phyloP scores from a whole-genome alignment of 176 grass and related monocot genomes.

The Oropetium thomaeum region DNA sequence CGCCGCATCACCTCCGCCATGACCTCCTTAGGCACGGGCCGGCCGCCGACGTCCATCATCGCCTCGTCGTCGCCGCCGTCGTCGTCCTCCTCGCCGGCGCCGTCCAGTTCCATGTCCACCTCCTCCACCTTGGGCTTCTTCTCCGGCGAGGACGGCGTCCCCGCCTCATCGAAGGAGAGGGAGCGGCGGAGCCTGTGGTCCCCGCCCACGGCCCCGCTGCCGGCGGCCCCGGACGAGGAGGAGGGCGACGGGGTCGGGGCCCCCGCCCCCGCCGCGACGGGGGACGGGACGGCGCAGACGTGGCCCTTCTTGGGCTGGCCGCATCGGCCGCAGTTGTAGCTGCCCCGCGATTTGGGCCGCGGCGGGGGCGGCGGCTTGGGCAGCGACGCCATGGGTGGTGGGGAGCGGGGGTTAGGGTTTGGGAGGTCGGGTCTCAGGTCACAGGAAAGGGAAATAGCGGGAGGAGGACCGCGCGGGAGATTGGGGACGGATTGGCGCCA shows the following conservation, averaged over 20 bases:
- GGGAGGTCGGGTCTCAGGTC: constrained; percentile 2
- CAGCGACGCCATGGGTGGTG: constrained; percentile 21
- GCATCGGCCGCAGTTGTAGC: constrained; percentile 93
- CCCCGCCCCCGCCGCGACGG: constrained; percentile 7
- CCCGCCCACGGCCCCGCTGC: not conserved
- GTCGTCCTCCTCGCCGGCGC: not conserved
- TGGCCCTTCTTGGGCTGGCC: constrained; percentile 96
- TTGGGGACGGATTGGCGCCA: constrained; percentile 40
- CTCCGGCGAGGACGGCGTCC: constrained; percentile 27
- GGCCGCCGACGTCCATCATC: not conserved
- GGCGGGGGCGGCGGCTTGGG: constrained; percentile 28
- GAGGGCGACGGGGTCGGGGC: constrained; percentile 27
- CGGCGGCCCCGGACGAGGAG: constrained; percentile 26
- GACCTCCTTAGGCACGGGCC: constrained; percentile 35
- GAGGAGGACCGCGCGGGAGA: constrained; percentile 1
- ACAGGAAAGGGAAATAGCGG: constrained; percentile 12
- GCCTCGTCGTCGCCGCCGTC: not conserved
- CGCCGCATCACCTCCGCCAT: constrained; percentile 43
- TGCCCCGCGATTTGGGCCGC: constrained; percentile 73
- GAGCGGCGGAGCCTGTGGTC: constrained; percentile 38
- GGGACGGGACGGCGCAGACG: constrained; percentile 45
- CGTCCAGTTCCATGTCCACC: not conserved
- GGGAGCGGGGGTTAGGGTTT: constrained; percentile 25
- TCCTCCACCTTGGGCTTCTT: constrained; percentile 23
- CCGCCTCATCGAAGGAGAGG: constrained; percentile 57